Base-by-base conservation (phyloP, 2,329 filamentous ascomycete genomes). In the Cordyceps farinosa region DNA sequence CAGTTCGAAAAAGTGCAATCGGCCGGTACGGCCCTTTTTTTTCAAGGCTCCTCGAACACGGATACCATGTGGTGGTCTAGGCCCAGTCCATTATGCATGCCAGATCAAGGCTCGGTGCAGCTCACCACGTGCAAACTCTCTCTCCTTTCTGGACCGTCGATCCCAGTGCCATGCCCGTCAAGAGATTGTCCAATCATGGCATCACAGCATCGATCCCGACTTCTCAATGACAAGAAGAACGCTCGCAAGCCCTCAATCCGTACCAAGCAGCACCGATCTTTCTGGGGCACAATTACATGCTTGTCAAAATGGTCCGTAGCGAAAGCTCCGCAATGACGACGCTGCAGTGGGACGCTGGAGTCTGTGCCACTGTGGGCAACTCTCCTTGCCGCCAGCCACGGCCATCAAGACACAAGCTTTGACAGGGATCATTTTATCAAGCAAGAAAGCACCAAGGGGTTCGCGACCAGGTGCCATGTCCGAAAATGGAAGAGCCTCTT, bases 261-360 rank as follows among this genome's bases (percentile, higher is more conserved):
- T 13, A 36, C 11, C 47, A 61, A 27, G 29, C 29, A 47, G 47
- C 13, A 53, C n/a, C 58, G 50, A 61, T 54, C 59, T 42, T 22
- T 45, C 47, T 29, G 42, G 48, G 36, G 40, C 58, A 52, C 10
- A 61, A 61, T 61, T 54, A 15, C 27, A 36, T 34, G 48, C 50
- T 36, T n/a, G 29, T 38, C 34, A 38, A 38, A 15, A 40, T 13
- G 15, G 11, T 40, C 56, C 47, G 58, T 17, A 53, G 47, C 40
- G 32, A 38, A 54, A 47, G 42, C 59, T 61, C 50, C 59, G 40
- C 58, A 61, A 61, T 61, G 58, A 54, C 38, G 50, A 54, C 38
- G 58, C 50, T 30, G 27, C 40, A 4, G 58, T 61, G 58, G 57
- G 58, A 45, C 50, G n/a, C 38, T 22, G 22, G 22, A 22, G 22